Percentiles rank a stretch among this genome's conserved stretches.
Evolutionary conservation across 2,329 filamentous ascomycete genomes (phyloP).

Genomic region (Diaporthe citrichinensis): DNA sequence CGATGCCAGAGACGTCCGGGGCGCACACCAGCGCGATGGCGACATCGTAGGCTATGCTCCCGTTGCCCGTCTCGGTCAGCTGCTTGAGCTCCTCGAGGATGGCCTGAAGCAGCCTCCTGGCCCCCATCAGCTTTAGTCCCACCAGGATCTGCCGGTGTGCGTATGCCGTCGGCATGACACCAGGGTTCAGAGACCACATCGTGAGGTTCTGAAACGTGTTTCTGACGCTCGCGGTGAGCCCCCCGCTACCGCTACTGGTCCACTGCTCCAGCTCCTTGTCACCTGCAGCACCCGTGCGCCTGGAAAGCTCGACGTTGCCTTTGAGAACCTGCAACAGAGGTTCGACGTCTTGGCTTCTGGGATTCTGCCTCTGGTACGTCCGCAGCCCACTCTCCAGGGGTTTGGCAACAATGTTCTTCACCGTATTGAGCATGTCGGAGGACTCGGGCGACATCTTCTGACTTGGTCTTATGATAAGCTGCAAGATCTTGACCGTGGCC

Average conservation of each 20-base stretch:
- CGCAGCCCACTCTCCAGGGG: conserved; percentile 77
- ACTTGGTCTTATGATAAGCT: conserved; percentile 78
- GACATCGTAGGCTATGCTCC: conserved; percentile 73
- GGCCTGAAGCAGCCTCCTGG: conserved; percentile 70
- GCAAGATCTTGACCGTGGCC: conserved; percentile 78
- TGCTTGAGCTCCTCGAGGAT: conserved; percentile 78
- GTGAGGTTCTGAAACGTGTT: conserved; percentile 74
- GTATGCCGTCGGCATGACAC: conserved; percentile 73
- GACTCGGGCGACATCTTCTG: conserved; percentile 79
- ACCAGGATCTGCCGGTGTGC: conserved; percentile 79
- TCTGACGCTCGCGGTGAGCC: conserved; percentile 70
- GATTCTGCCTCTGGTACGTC: conserved; percentile 76
- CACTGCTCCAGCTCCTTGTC: conserved; percentile 79
- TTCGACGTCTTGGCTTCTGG: conserved; percentile 77
- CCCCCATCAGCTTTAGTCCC: conserved; percentile 72
- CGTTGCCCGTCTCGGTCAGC: conserved; percentile 72
- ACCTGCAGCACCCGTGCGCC: conserved; percentile 74
- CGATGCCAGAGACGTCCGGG: conserved; percentile 68
- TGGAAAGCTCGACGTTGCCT: conserved; percentile 68
- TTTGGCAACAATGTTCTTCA: conserved; percentile 79
- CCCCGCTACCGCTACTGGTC: conserved; percentile 69
- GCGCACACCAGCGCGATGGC: conserved; percentile 79
- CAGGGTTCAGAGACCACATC: conserved; percentile 75
- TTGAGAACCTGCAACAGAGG: conserved; percentile 77
- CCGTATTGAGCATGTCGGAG: conserved; percentile 76